Evolutionary conservation across 345 rosid genomes (phyloP), one percentile per base, ranked within the genome.

Genomic region (Euphorbia tirucalli): DNA sequence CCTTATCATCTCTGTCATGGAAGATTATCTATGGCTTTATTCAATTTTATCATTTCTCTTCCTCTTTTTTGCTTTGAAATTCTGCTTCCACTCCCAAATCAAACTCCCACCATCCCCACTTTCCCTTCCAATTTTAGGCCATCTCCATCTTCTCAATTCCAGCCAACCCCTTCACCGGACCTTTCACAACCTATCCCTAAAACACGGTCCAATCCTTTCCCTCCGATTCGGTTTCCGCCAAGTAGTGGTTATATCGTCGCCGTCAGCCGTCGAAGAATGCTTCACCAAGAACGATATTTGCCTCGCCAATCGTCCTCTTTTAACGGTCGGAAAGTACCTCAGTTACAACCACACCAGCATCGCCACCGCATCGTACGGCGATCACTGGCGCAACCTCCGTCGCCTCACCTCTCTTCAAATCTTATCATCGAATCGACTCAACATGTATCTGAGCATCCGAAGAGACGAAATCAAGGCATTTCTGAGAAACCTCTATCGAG

Each of bases 371-470:
- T 13, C 22, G 15, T 41, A 58, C 22, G 63, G 72, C 9, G 62
- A 68, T 24, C 43, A 11, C 32, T 57, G 72, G 72, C 65, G 72
- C 37, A 69, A 69, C 46, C 54, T 69, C 3, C 61, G 72, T 9
- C 72, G 72, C 37, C 37, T 57, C 7, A 19, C 49, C 7, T 25
- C 63, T 4, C 0, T 69, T 0, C 54, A 69, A 7, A 22, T 69
- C 16, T 69, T 69, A 14, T 69, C 72, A 1, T 21, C 65, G 0
- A 25, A 5, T 15, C 37, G 65, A 7, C 61, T 57, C 25, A 24
- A 18, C 13, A 13, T 15, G 15, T 56, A 50, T 5, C n/a, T 14
- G 8, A 35, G 24, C 37, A 37, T 58, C 18, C 46, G 65, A 41
- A 41, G 22, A 25, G 72, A 57, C 0, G 72, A 69, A 15, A 54